A percentile compares a stretch with the other conserved stretches of the same genome.
These are phyloP conservation scores for Penicillium flavigenum DNA, from an alignment of 495 filamentous ascomycete genomes.

Conservation along the genomic window DNA sequence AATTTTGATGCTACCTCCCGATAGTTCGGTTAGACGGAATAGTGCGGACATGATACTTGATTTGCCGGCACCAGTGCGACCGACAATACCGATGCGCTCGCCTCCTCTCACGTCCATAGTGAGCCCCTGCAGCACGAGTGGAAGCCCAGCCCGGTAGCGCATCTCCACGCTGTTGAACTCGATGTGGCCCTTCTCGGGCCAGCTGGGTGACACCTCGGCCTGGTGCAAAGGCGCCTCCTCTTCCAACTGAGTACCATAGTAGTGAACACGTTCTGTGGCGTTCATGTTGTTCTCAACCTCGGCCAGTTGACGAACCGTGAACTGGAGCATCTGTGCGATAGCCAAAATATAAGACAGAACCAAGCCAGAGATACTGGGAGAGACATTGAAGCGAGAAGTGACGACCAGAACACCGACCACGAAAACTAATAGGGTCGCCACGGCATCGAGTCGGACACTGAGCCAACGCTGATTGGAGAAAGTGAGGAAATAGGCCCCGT, in stretches of 20 bases:
- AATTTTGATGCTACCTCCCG: constrained; percentile 79
- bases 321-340: constrained; percentile 96
- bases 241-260: constrained; percentile 85
- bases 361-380: constrained; percentile 79
- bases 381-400: constrained; percentile 85
- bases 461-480: constrained; percentile 95
- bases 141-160: constrained; percentile 82
- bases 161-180: constrained; percentile 82
- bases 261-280: constrained; percentile 86
- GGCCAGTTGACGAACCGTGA: constrained; percentile 88
- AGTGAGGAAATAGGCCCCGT: constrained; percentile 89
- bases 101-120: constrained; percentile 76
- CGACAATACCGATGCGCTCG: constrained; percentile 90
- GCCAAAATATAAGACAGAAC: constrained; percentile 90
- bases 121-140: constrained; percentile 78
- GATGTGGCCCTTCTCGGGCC: constrained; percentile 86
- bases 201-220: constrained; percentile 60
- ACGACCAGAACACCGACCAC: constrained; percentile 87
- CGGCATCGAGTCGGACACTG: constrained; percentile 75
- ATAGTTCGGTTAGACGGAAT: constrained; percentile 86
- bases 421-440: constrained; percentile 80
- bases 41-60: constrained; percentile 91
- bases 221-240: constrained; percentile 82
- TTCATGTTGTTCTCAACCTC: constrained; percentile 99
- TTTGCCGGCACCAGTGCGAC: constrained; percentile 92